Evolutionary conservation across 768 basidiomycete species (phyloP), one percentile per base, ranked within the genome.

Genomic region (Sarcomyxa edulis): DNA sequence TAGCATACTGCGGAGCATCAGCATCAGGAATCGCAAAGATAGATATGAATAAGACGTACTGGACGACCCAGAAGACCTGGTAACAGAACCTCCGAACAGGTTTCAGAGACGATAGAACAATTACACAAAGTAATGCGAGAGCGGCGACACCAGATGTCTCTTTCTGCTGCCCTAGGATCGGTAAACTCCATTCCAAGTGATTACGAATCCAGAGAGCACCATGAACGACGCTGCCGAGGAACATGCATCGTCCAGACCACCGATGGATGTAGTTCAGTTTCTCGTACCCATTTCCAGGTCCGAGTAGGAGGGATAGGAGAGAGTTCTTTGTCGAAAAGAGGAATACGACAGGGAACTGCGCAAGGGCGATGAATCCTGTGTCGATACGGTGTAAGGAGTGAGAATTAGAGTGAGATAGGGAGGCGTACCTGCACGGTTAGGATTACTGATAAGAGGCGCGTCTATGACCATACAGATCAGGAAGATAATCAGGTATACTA

Each of bases 221-320:
- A 49, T 84, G 83, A 2, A 82, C 47, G 16, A 73, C 54, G 1
- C 64, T 71, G 8, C 64, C 65, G 15, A 84, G 49, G 47, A 80
- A 72, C 40, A 83, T 55, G 26, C 71, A 56, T 0, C 77, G 64
- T 2, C 81, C 81, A 0, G 74, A 62, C 69, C 80, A 83, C 6
- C 84, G 78, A 52, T 90, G 88, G 3, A 89, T 59, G 48, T 69
- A 81, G 51, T 89, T 90, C 44, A 88, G 69, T 59, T 76, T 76
- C 30, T 81, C 80, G 46, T 87, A 87, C 7, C 77, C 76, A 25
- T 70, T 58, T 59, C 83, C 62, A 63, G 90, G 53, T 7, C 81
- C 80, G 10, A 81, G 60, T 6, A 85, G 56, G 23, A 76, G 55
- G 1, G 78, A 75, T 5, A 85, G 51, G 6, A 74, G 39, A 18